Percentiles rank a stretch among this genome's conserved stretches.
Conservation (phyloP, 2,329 filamentous ascomycete species). For the Ophiostoma angusticollis region DNA sequence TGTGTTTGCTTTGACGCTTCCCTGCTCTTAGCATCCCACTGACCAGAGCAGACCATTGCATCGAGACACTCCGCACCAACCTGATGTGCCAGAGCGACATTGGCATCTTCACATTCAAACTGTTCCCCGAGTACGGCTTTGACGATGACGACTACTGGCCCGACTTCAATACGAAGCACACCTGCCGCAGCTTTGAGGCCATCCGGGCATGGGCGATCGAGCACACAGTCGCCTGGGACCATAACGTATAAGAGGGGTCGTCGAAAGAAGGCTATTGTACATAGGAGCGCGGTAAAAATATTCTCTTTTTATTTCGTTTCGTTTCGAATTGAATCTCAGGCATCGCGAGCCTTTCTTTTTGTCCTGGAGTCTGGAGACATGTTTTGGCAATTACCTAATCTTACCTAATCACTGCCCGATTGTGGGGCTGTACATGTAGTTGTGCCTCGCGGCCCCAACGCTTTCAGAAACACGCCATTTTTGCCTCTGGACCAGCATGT, state of each 20-base stretch:
- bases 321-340: no score
- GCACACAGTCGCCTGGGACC: slow-evolving; percentile 31
- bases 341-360: no score
- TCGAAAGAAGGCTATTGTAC: not conserved
- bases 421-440: no score
- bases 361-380: no score
- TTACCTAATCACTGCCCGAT: no score
- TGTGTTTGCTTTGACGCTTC: slow-evolving; percentile 4
- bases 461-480: slow-evolving; percentile 12
- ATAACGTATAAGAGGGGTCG: slow-evolving; percentile 16
- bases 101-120: slow-evolving; percentile 40
- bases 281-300: no score
- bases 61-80: slow-evolving; percentile 38
- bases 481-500: not conserved
- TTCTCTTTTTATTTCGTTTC: no score
- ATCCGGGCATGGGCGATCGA: slow-evolving; percentile 39
- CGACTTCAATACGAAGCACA: slow-evolving; percentile 39
- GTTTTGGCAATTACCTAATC: no score
- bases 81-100: slow-evolving; percentile 43
- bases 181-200: slow-evolving; percentile 40
- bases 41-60: slow-evolving; percentile 32
- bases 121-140: slow-evolving; percentile 29
- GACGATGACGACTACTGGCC: slow-evolving; percentile 37
- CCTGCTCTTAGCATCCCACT: not conserved
- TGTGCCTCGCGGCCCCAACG: not conserved